Evolutionary conservation across 2,329 filamentous ascomycete species (phyloP).

Genomic region (Tetracladium maxilliforme): DNA sequence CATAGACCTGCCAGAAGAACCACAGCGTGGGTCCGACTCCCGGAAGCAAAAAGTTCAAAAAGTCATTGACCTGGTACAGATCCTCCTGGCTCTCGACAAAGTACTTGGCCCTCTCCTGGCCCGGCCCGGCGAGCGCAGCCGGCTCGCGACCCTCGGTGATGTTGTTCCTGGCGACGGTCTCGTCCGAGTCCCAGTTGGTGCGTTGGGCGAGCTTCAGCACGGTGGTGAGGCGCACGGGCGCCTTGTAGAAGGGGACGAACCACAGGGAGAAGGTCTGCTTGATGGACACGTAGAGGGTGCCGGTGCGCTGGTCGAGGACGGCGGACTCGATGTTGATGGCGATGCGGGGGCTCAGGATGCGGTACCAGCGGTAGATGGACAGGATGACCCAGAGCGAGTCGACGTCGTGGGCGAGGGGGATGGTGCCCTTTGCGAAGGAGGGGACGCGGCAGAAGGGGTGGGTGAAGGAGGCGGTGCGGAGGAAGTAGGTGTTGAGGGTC

Average conservation of each 20-base stretch:
- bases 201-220: slow-evolving; percentile 46
- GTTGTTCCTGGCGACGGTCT: slow-evolving; percentile 8
- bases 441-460: slow-evolving; percentile 68
- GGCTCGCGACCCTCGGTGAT: slow-evolving; percentile 10
- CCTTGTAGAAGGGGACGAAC: slow-evolving; percentile 60
- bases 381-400: slow-evolving; percentile 54
- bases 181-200: slow-evolving; percentile 14
- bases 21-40: slow-evolving; percentile 40
- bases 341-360: slow-evolving; percentile 64
- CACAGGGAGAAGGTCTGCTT: slow-evolving; percentile 65
- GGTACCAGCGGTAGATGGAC: slow-evolving; percentile 70
- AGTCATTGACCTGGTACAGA: slow-evolving; percentile 65
- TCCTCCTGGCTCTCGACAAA: slow-evolving; percentile 69
- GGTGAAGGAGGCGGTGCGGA: slow-evolving; percentile 54
- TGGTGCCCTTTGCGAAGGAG: slow-evolving; percentile 24
- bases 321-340: slow-evolving; percentile 47
- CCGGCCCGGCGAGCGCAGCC: slow-evolving; percentile 5
- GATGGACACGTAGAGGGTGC: slow-evolving; percentile 60
- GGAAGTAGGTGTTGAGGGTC: slow-evolving; percentile 59
- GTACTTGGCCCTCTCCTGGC: slow-evolving; percentile 31
- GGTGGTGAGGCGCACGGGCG: slow-evolving; percentile 52
- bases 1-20: slow-evolving; percentile 47
- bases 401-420: slow-evolving; percentile 23
- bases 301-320: slow-evolving; percentile 54
- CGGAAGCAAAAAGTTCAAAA: slow-evolving; percentile 56